Evolutionary conservation across 495 filamentous ascomycete genomes (phyloP).

Genomic region (Penicillium herquei): DNA sequence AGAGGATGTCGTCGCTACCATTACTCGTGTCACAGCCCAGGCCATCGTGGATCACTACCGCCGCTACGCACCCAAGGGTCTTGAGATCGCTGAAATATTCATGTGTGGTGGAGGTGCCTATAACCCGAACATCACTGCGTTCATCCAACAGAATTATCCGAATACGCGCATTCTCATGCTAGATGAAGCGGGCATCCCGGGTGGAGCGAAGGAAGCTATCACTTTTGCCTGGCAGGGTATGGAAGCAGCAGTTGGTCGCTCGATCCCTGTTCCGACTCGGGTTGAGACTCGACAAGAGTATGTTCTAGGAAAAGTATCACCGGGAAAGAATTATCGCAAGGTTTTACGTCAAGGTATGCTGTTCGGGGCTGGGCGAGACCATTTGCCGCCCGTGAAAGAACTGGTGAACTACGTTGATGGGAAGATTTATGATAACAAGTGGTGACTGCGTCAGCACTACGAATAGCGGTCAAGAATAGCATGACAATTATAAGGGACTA

Average conservation of each 20-base stretch:
- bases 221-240: slow-evolving; percentile 58
- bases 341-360: slow-evolving; percentile 49
- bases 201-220: slow-evolving; percentile 56
- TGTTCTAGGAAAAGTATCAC: slow-evolving; percentile 52
- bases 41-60: slow-evolving; percentile 56
- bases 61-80: slow-evolving; percentile 45
- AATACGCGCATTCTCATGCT: slow-evolving; percentile 51
- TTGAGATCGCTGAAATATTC: slow-evolving; percentile 55
- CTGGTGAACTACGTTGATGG: slow-evolving; percentile 46
- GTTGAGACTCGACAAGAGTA: slow-evolving; percentile 48
- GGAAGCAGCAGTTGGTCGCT: slow-evolving; percentile 51
- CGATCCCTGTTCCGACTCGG: slow-evolving; percentile 50
- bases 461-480: too few species aligned
- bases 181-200: slow-evolving; percentile 53
- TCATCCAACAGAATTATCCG: slow-evolving; percentile 49
- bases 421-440: slow-evolving; percentile 47
- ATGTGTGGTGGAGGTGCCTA: slow-evolving; percentile 59
- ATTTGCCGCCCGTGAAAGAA: slow-evolving; percentile 49
- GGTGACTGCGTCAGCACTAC: slow-evolving; percentile 16
- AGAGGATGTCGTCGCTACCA: slow-evolving; percentile 53
- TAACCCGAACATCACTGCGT: slow-evolving; percentile 55
- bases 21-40: slow-evolving; percentile 57
- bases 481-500: too few species aligned
- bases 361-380: slow-evolving; percentile 45
- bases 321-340: slow-evolving; percentile 52